Percentiles rank a stretch among this genome's conserved stretches.
Evolutionary conservation across 2,329 filamentous ascomycete species (phyloP).

Genomic region (Phialocephala sp.): DNA sequence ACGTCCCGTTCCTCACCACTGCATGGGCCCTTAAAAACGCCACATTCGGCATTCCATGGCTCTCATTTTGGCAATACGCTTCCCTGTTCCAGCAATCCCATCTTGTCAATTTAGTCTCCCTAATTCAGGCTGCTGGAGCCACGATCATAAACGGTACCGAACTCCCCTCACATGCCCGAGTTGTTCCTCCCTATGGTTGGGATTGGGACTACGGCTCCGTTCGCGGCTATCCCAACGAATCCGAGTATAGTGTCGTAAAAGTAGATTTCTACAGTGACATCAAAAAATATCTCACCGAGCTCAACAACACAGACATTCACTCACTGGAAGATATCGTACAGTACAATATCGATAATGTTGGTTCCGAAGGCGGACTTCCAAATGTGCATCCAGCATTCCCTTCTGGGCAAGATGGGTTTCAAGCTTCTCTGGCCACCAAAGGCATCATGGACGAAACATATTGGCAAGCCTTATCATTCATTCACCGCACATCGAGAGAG

Average conservation of each 20-base stretch:
- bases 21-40: conserved; percentile 56
- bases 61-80: conserved; percentile 70
- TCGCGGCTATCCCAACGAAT: conserved; percentile 71
- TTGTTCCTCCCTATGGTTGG: conserved; percentile 72
- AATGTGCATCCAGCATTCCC: conserved; percentile 66
- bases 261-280: conserved; percentile 69
- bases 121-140: conserved; percentile 66
- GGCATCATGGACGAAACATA: conserved; percentile 70
- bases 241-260: conserved; percentile 75
- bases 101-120: conserved; percentile 56
- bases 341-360: conserved; percentile 68
- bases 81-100: conserved; percentile 59
- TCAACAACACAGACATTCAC: conserved; percentile 60
- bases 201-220: conserved; percentile 72
- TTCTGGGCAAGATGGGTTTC: conserved; percentile 74
- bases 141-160: conserved; percentile 74
- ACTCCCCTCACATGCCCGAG: conserved; percentile 64
- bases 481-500: conserved; percentile 61
- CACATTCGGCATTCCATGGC: conserved; percentile 74
- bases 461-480: conserved; percentile 68
- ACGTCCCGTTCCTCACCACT: conserved; percentile 56
- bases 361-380: conserved; percentile 69
- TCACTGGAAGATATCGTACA: conserved; percentile 68
- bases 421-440: conserved; percentile 64
- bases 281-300: conserved; percentile 50